A percentile compares a stretch with the other conserved stretches of the same genome.
Evolutionary conservation across 2,329 filamentous ascomycete species (phyloP).

Genomic region (Geosmithia morbida): DNA sequence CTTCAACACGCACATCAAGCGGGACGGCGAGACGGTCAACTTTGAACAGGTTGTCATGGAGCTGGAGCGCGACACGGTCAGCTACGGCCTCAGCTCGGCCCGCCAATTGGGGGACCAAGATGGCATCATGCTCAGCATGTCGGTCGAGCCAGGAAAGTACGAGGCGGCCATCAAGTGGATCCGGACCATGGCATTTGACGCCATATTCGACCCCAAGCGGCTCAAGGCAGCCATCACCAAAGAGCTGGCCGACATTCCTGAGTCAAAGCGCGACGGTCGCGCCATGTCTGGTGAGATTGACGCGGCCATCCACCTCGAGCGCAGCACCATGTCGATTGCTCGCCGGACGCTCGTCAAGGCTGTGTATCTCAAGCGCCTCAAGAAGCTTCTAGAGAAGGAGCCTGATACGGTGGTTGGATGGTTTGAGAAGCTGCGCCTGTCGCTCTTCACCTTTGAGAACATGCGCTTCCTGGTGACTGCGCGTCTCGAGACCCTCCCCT

Average conservation of each 20-base stretch:
- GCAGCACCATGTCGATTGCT: slow-evolving; percentile 61
- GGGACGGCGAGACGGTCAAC: slow-evolving; percentile 59
- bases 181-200: slow-evolving; percentile 73
- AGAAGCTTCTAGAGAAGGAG: slow-evolving; percentile 64
- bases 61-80: slow-evolving; percentile 81
- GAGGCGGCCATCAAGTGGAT: slow-evolving; percentile 70
- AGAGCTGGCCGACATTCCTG: slow-evolving; percentile 80
- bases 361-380: slow-evolving; percentile 73
- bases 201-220: slow-evolving; percentile 63
- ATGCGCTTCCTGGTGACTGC: slow-evolving; percentile 75
- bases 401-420: slow-evolving; percentile 61
- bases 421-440: slow-evolving; percentile 61
- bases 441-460: slow-evolving; percentile 73
- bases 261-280: slow-evolving; percentile 76
- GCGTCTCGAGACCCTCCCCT: slow-evolving; percentile 56
- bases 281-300: slow-evolving; percentile 51
- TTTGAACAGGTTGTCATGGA: slow-evolving; percentile 90
- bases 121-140: slow-evolving; percentile 67
- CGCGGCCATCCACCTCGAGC: slow-evolving; percentile 67
- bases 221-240: slow-evolving; percentile 57
- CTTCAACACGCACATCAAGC: slow-evolving; percentile 78
- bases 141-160: slow-evolving; percentile 83
- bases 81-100: slow-evolving; percentile 60
- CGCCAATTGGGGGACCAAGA: slow-evolving; percentile 63
- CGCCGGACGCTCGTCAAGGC: slow-evolving; percentile 75